These are phyloP conservation scores for Sphaerulina vaccinii DNA, from an alignment of 2,329 filamentous ascomycete genomes.

Conservation along the genomic window DNA sequence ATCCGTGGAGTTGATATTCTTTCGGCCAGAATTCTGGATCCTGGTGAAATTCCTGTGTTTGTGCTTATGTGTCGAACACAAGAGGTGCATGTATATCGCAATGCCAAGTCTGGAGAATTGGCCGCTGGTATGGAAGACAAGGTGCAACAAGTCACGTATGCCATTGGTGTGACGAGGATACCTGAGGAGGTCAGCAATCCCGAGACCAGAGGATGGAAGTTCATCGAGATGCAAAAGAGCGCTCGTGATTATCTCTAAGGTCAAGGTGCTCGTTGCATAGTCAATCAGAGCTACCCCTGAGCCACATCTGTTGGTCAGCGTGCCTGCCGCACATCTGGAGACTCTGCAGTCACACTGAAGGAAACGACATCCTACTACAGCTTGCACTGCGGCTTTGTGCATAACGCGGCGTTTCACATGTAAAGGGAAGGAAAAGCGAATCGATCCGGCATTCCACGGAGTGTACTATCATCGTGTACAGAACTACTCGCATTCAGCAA, in stretches of 20 bases:
- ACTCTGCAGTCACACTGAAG: too few relatives aligned
- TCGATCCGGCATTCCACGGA: slow-evolving; percentile 7
- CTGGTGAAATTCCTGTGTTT: slow-evolving; percentile 88
- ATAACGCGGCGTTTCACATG: too few relatives aligned
- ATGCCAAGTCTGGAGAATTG: slow-evolving; percentile 83
- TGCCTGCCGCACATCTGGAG: background rate
- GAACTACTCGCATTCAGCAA: slow-evolving; percentile 10
- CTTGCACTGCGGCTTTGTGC: background rate
- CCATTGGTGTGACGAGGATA: slow-evolving; percentile 90
- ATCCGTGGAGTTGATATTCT: slow-evolving; percentile 91
- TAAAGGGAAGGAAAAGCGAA: too few relatives aligned
- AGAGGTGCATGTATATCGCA: slow-evolving; percentile 95
- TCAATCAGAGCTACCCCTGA: background rate
- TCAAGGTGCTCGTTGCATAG: background rate
- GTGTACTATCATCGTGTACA: slow-evolving; percentile 17
- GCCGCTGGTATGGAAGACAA: slow-evolving; percentile 98
- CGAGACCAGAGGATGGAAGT: slow-evolving; percentile 91
- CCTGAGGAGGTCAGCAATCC: slow-evolving; percentile 96
- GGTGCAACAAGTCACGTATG: slow-evolving; percentile 96
- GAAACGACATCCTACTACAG: background rate
- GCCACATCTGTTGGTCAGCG: background rate
- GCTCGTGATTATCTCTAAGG: slow-evolving; percentile 79
- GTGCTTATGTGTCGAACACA: slow-evolving; percentile 96
- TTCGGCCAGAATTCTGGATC: slow-evolving; percentile 75
- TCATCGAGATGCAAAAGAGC: slow-evolving; percentile 99